A percentile compares a stretch with the other conserved stretches of the same genome.
Conservation (phyloP, 176 grass and related monocot species). For the Musa schizocarpa region DNA sequence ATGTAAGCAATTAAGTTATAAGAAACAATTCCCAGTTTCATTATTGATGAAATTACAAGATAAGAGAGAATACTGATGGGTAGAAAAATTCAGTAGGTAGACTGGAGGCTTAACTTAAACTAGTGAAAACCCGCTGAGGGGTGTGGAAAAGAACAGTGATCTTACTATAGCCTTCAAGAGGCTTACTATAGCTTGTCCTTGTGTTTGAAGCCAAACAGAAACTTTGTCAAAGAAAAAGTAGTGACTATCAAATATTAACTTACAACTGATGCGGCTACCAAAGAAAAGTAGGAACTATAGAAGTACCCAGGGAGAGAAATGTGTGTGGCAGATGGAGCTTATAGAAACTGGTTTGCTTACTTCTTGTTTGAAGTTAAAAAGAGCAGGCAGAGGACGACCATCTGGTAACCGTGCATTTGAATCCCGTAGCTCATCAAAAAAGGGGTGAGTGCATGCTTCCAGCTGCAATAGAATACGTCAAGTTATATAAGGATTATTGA, state of each 20-base stretch:
- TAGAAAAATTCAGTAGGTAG: too few relatives aligned
- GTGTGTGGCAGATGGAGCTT: background rate
- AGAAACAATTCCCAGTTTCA: too few relatives aligned
- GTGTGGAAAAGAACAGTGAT: too few relatives aligned
- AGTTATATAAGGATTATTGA: background rate
- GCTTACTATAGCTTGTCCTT: background rate
- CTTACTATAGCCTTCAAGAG: background rate
- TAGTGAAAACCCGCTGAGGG: too few relatives aligned
- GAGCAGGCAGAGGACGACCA: slow-evolving; percentile 51
- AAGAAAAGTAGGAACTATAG: background rate
- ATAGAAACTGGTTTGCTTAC: slow-evolving; percentile 28
- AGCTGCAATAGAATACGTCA: slow-evolving; percentile 30
- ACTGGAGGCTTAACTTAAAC: too few relatives aligned
- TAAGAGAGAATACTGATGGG: too few relatives aligned
- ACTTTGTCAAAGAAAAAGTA: too few relatives aligned
- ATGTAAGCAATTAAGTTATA: background rate
- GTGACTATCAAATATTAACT: background rate
- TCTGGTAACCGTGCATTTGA: slow-evolving; percentile 61
- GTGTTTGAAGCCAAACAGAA: too few relatives aligned
- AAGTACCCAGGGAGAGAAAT: background rate
- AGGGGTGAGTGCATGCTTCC: slow-evolving; percentile 54
- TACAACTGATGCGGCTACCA: background rate
- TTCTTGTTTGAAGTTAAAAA: slow-evolving; percentile 75
- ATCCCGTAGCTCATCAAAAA: slow-evolving; percentile 72
- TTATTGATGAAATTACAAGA: too few relatives aligned